Evolutionary conservation across 495 filamentous ascomycete species (phyloP), one percentile per base, ranked within the genome.

Genomic region (Penicillium flavigenum): DNA sequence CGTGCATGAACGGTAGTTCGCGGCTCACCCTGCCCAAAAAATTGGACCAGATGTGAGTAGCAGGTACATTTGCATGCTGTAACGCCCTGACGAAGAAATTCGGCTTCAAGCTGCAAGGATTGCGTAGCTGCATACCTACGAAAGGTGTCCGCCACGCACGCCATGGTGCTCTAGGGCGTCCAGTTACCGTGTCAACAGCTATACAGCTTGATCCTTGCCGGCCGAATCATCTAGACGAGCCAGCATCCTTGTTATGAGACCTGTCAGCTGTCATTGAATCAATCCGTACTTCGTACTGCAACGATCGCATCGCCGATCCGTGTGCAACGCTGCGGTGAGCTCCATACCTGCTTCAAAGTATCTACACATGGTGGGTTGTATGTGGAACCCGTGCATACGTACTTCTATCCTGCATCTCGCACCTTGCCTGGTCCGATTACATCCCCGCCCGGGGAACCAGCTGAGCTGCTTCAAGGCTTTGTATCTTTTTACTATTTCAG

Each of bases 1-100:
- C 44, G 19, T 63, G 60, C 65, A 65, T 67, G 65, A 67, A 67
- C 65, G 49, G 47, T 38, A 24, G 65, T 65, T 65, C 54, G 62
- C 62, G 60, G 59, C 46, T 31, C 24, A 34, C n/a, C 20, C 54
- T 50, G 20, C 43, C 27, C 12, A 44, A 19, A 12, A 41, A 34
- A 55, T 47, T 47, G 53, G 53, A 38, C 20, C 32, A 47, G 14
- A 45, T 11, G 17, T n/a, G 5, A 31, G 51, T 27, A 53, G 51
- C 51, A 29, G 39, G 26, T 43, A 43, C 36, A 43, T 29, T 44
- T 53, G 36, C 39, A 17, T 52, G 16, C 51, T 53, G 51, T 20
- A 44, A 53, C 26, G 39, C 17, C n/a, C 38, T 31, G 36, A 4
- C 24, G 27, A 53, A 19, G 10, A 22, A 44, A 53, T 32, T 27